Evolutionary conservation across 169 alveolate species (phyloP), one percentile per base, ranked within the genome.

Genomic region (Theileria orientalis): DNA sequence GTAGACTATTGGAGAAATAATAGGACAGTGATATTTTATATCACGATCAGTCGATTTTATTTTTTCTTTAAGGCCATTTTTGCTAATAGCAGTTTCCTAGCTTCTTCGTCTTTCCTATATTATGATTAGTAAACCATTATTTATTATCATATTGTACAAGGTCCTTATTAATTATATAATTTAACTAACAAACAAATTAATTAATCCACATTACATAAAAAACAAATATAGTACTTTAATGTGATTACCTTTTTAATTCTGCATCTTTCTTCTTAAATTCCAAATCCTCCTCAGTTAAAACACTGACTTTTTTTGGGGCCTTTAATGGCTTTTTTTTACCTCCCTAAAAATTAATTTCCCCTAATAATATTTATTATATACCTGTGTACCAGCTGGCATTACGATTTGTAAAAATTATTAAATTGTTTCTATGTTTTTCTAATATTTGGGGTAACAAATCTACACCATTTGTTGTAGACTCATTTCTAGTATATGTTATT

Each of bases 301-400:
- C 82, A 57, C 52, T 72, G 35, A 75, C 91, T 79, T 76, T 86
- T 40, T 87, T 87, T 1, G 90, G 86, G 25, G 87, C 91, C 68
- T 87, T 87, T 51, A 87, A 68, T 3, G 93, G 93, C 85, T 87
- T 87, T 74, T 87, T 87, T 68, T 87, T 87, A 16, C 93, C 93
- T 11, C 93, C 93, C 89, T 82, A 30, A 30, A 61, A 23, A 35
- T 6, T 0, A 9, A 11, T 19, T n/a, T 56, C 9, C 9, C 16
- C 8, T 9, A 32, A 46, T 11, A 7, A 21, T 3, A 23, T n/a
- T 23, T 33, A 19, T 25, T 9, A 66, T 1, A 3, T 56, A 82
- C 89, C 89, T 82, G 85, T 23, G 89, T 74, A 1, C 89, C 89
- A 3, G 89, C 85, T 9, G 89, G 89, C 89, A 82, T 82, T 57